Evolutionary conservation across 1,284 basidiomycete genomes (phyloP).

Genomic region (Melanopsichium pennsylvanicum): DNA sequence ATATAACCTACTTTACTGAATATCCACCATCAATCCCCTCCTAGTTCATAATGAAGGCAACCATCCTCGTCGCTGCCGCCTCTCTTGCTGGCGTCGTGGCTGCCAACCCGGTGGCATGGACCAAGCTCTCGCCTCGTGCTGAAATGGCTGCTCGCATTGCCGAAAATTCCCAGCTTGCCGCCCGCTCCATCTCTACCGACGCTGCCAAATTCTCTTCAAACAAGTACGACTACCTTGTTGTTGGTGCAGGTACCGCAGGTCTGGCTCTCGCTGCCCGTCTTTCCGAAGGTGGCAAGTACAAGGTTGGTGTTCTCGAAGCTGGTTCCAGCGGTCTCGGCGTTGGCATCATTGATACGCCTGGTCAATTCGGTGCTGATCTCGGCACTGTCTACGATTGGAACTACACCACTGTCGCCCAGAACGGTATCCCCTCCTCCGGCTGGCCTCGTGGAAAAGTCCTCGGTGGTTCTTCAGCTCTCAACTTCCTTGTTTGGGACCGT

Average conservation of each 20-base stretch:
- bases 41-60: slow-evolving; percentile 33
- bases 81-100: slow-evolving; percentile 28
- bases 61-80: slow-evolving; percentile 32
- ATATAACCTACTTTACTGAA: background rate
- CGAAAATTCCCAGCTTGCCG: slow-evolving; percentile 26
- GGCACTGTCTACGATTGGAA: slow-evolving; percentile 54
- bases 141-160: slow-evolving; percentile 37
- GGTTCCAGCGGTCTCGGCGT: slow-evolving; percentile 47
- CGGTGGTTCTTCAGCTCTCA: slow-evolving; percentile 64
- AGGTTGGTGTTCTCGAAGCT: slow-evolving; percentile 60
- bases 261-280: slow-evolving; percentile 53
- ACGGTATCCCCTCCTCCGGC: slow-evolving; percentile 32
- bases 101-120: slow-evolving; percentile 46
- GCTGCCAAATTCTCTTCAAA: slow-evolving; percentile 24
- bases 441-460: slow-evolving; percentile 65
- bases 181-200: slow-evolving; percentile 42
- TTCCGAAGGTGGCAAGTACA: slow-evolving; percentile 52
- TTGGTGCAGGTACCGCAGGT: slow-evolving; percentile 72
- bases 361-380: slow-evolving; percentile 54
- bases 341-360: slow-evolving; percentile 51
- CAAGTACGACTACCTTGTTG: slow-evolving; percentile 63
- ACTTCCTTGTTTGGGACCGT: slow-evolving; percentile 66
- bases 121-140: slow-evolving; percentile 36
- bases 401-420: slow-evolving; percentile 50
- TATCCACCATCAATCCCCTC: background rate